Base-by-base conservation (phyloP, 2,329 filamentous ascomycete species). In the Microcera coccophila region DNA sequence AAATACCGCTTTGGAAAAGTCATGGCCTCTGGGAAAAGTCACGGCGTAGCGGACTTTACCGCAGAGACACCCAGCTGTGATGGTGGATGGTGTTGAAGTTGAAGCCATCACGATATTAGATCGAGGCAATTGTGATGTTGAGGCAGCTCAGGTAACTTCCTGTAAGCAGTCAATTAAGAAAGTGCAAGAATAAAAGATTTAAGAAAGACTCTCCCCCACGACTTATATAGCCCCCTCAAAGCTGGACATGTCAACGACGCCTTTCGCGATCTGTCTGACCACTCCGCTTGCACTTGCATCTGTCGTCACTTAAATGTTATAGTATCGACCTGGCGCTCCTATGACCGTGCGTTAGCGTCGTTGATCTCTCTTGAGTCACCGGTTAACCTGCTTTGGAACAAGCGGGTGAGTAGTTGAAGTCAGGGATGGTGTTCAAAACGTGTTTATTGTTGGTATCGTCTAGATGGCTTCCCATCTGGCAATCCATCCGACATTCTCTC, bases 401-500 rank as follows among this genome's bases (percentile, higher is more conserved):
- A n/a, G n/a, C n/a, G n/a, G n/a, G n/a, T n/a, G n/a, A n/a, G n/a
- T n/a, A n/a, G n/a, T n/a, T n/a, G n/a, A n/a, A n/a, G n/a, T n/a
- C n/a, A n/a, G n/a, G n/a, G n/a, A n/a, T n/a, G n/a, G n/a, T n/a
- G n/a, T 15, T 43, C 35, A 14, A 17, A 14, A 18, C 17, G 2
- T n/a, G 21, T 28, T n/a, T 5, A 24, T 16, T 19, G 10, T 32
- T 17, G 14, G 11, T 9, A 34, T 28, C 17, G 22, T n/a, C 55
- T 44, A 83, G 26, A 82, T 67, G 53, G 82, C 60, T 54, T 91
- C 84, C 90, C 90, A 95, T 51, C 70, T 72, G 3, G 81, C 91
- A 51, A 97, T 64, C 68, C 90, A 84, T 3, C 88, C 91, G 4
- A 93, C 70, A 24, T 72, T 81, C 65, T 90, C 82, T 1, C 93